Conservation (phyloP, 441 rosid species). For the Syzygium malaccense region DNA sequence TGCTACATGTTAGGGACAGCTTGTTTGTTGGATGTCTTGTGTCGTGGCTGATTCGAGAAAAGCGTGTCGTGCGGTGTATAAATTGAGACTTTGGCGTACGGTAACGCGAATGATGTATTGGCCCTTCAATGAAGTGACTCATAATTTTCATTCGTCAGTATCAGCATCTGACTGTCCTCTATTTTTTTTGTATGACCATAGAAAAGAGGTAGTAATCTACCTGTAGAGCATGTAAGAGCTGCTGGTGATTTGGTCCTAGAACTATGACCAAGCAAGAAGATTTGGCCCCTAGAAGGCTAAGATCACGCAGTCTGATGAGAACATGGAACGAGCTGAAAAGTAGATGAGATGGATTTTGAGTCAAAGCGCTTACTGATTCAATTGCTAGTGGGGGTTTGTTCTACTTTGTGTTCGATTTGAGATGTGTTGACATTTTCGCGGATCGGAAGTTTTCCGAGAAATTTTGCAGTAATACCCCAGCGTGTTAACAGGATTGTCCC, state of each 20-base stretch:
- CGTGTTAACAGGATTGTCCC: not conserved
- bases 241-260: not conserved
- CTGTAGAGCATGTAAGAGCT: not conserved
- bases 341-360: not conserved
- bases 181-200: not conserved
- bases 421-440: not conserved
- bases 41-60: not conserved
- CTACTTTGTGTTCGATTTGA: not conserved
- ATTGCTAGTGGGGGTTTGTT: not conserved
- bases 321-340: not conserved
- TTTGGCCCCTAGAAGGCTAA: not conserved
- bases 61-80: not conserved
- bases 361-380: not conserved
- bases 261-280: not conserved
- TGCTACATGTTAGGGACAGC: not conserved
- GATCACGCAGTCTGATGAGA: not conserved
- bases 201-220: not conserved
- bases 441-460: not conserved
- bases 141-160: not conserved
- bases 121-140: not conserved
- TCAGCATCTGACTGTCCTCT: not conserved
- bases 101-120: not conserved
- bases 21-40: not conserved
- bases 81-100: not conserved
- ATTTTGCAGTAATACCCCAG: not conserved